Base-by-base conservation (phyloP, 495 filamentous ascomycete genomes). In the Rostrohypoxylon terebratum region DNA sequence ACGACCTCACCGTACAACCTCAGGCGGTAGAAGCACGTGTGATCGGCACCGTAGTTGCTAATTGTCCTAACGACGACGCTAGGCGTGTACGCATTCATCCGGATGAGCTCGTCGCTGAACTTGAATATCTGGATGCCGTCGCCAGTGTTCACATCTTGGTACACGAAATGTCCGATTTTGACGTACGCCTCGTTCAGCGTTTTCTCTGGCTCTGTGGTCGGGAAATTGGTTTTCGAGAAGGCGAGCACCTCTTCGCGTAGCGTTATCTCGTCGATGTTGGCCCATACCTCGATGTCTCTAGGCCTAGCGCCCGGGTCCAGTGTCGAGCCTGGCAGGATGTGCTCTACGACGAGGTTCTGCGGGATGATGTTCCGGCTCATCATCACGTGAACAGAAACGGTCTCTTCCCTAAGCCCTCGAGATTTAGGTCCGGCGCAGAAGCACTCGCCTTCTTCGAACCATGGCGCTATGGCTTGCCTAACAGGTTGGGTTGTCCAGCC, bases 391-490 rank as follows among this genome's bases (percentile, higher is more conserved):
- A 93, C 77, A 25, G 83, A 80, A 14, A 78, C 53, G 66, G 38
- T 42, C 38, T 73, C 33, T 9, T 77, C 51, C 55, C 77, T 75
- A 14, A 72, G 51, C 11, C 69, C 58, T 20, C 36, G 42, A 14
- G 63, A 53, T 50, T 50, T 71, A 42, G 77, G 78, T 20, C 81
- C 86, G 40, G 84, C 83, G 78, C 91, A 91, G 88, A 88, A 93
- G 78, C 90, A 92, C 45, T 92, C 87, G 33, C 88, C 88, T 18
- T 87, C 83, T 33, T 92, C 88, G 2, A 82, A 77, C 87, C 90
- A 92, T 31, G 75, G 75, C 2, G 77, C 72, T 13, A 92, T 79
- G 0, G 89, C 91, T 8, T 76, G 74, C n/a, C 64, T 55, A 3
- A 76, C 79, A 1, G 70, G 74, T 21, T 81, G 77, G 2, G 68